Evolutionary conservation across 345 rosid genomes (phyloP).

Genomic region (Syzygium aqueum): DNA sequence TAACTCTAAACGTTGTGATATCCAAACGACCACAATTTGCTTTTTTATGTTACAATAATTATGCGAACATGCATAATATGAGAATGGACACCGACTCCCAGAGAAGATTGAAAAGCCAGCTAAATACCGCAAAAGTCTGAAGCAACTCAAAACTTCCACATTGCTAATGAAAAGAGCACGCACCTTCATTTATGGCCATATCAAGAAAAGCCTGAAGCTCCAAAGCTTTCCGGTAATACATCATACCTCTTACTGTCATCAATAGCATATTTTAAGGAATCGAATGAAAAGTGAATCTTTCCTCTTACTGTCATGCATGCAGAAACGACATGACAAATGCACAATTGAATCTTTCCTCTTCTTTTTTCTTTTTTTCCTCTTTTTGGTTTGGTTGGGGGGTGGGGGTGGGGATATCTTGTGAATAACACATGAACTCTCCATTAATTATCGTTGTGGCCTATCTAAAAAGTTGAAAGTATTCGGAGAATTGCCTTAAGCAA

Average conservation of each 20-base stretch:
- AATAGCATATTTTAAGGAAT: neutral
- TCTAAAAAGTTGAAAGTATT: too few species aligned
- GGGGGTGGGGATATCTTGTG: too few species aligned
- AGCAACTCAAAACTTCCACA: neutral
- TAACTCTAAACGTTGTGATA: constrained; percentile 39
- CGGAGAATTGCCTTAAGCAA: too few species aligned
- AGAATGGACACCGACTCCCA: neutral
- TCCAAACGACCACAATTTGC: neutral
- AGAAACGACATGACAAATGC: neutral
- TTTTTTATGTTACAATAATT: too few species aligned
- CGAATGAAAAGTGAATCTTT: neutral
- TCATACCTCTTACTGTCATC: constrained; percentile 85
- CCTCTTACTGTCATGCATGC: neutral
- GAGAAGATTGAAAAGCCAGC: neutral
- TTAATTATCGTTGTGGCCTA: too few species aligned
- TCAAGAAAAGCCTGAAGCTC: constrained; percentile 98
- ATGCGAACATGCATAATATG: neutral
- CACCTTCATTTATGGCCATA: constrained; percentile 96
- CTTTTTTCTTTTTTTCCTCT: too few species aligned
- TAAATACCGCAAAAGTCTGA: neutral
- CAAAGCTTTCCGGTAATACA: constrained; percentile 93
- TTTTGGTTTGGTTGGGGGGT: too few species aligned
- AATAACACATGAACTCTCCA: too few species aligned
- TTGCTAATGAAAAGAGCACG: constrained; percentile 1
- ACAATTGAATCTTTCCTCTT: neutral